Evolutionary conservation across 257 asterid genomes (phyloP), one percentile per base, ranked within the genome.

Genomic region (Striga asiatica): DNA sequence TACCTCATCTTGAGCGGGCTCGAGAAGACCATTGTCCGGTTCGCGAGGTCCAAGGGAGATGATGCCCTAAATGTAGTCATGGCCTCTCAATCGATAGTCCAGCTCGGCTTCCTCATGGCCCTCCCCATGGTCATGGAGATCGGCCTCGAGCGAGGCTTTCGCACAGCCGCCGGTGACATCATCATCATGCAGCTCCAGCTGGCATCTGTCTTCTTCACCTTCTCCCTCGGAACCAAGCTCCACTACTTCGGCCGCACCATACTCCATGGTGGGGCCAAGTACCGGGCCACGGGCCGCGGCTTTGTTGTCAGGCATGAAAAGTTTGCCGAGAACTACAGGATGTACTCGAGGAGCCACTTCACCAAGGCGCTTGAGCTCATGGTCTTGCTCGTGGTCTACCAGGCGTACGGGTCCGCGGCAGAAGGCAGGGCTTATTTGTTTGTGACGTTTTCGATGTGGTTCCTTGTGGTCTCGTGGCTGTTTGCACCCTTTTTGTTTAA

Each of bases 251-350:
- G 98, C 16, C 79, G 98, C 42, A 89, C 98, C 2, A 52, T 89
- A 46, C 71, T 89, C 48, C 98, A 89, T 10, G 98, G 98, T 5
- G 98, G 98, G 32, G 96, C 98, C 5, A 80, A 86, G 64, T 89
- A 89, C 73, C 75, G 98, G 54, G 98, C 98, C 71, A 89, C 96
- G 14, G 98, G 98, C 21, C 96, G 98, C 72, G 98, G 98, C 23
- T 89, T 89, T 58, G 98, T 89, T 2, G 98, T 89, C 61, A 72
- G 79, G 22, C 98, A 89, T 38, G 98, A 86, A 66, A 89, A 82
- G 64, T 89, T 78, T 47, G 95, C 95, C 5, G 96, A 89, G 57
- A 86, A 89, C 59, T 89, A 89, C 77, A 72, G 98, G 66, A 81
- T 89, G 98, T 89, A 89, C 75, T 89, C 98, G 1, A 79, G 91